Percentiles rank a stretch among this genome's conserved stretches.
These are phyloP conservation scores for Suillus weaverae DNA, from an alignment of 768 basidiomycete species.

Conservation along the genomic window DNA sequence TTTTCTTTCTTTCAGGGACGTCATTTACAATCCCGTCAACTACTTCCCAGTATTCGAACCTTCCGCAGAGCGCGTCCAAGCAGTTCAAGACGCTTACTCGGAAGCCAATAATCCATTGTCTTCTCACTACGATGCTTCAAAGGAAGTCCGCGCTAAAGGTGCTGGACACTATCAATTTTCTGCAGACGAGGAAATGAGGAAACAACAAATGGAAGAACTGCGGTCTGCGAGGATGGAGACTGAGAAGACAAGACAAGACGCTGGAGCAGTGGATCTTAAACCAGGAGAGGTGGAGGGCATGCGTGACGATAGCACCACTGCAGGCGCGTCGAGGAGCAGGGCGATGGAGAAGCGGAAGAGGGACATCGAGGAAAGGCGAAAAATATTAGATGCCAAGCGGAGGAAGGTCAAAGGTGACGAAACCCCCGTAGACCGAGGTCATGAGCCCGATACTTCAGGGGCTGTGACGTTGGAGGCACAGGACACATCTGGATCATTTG, in stretches of 20 bases:
- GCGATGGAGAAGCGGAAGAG: constrained; percentile 68
- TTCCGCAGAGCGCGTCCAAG: constrained; percentile 73
- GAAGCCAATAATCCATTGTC: constrained; percentile 71
- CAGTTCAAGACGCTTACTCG: constrained; percentile 66
- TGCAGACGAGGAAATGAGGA: constrained; percentile 75
- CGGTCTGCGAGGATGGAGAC: constrained; percentile 70
- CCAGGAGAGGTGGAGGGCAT: constrained; percentile 83
- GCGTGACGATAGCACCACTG: constrained; percentile 38
- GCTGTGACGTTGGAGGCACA: constrained; percentile 1
- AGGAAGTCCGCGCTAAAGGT: constrained; percentile 84
- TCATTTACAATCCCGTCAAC: constrained; percentile 74
- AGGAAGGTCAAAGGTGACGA: constrained; percentile 43
- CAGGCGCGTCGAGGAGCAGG: constrained; percentile 42
- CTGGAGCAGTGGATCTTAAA: constrained; percentile 57
- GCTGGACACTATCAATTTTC: constrained; percentile 94
- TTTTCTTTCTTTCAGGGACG: constrained; percentile 42
- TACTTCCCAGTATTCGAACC: constrained; percentile 90
- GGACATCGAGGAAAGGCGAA: constrained; percentile 66
- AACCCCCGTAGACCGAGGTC: neutral
- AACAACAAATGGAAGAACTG: constrained; percentile 82
- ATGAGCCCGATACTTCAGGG: neutral
- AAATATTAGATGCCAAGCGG: constrained; percentile 65
- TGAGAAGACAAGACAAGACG: constrained; percentile 54
- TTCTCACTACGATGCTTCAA: constrained; percentile 78
- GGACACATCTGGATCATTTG: constrained; percentile 45